Evolutionary conservation across 768 basidiomycete species (phyloP), one percentile per base, ranked within the genome.

Genomic region (Pholiota conissans): DNA sequence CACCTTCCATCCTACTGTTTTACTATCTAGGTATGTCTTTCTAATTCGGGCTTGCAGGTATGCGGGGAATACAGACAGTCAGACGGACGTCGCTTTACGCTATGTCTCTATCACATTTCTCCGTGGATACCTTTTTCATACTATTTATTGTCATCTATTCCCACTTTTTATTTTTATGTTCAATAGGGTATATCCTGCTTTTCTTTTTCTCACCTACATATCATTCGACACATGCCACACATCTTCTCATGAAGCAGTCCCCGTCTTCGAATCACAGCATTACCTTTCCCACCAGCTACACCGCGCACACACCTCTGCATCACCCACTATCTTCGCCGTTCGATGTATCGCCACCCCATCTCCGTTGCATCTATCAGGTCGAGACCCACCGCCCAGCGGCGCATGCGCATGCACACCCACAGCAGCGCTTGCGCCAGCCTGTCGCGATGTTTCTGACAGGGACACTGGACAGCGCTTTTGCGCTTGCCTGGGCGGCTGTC

Each of bases 1-100:
- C n/a, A n/a, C n/a, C n/a, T n/a, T n/a, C n/a, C n/a, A n/a, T n/a
- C n/a, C n/a, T n/a, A n/a, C n/a, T 54, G 53, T 54, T 54, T 54
- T 54, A 54, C 53, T 54, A 46, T 26, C n/a, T 6, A 45, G 42
- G 22, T 45, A 45, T 45, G 9, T 28, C 27, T 39, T 39, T 47
- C 20, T 42, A 54, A 45, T 54, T 46, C 29, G 53, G 40, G 53
- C 53, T 22, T 46, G 40, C 40, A 46, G 53, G 40, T 46, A 45
- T 29, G 45, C 29, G 24, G 29, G n/a, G n/a, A n/a, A n/a, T n/a
- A n/a, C n/a, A 14, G 32, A 42, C 39, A n/a, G n/a, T n/a, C 40
- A 35, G 51, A 32, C 27, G 28, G 26, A 18, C 13, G 18, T 45
- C 18, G 28, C 16, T 8, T 11, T 6, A 30, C 9, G 13, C 14